phyloP scores from a whole-genome alignment of 2,329 filamentous ascomycete species.

The Salinomyces thailandicus region DNA sequence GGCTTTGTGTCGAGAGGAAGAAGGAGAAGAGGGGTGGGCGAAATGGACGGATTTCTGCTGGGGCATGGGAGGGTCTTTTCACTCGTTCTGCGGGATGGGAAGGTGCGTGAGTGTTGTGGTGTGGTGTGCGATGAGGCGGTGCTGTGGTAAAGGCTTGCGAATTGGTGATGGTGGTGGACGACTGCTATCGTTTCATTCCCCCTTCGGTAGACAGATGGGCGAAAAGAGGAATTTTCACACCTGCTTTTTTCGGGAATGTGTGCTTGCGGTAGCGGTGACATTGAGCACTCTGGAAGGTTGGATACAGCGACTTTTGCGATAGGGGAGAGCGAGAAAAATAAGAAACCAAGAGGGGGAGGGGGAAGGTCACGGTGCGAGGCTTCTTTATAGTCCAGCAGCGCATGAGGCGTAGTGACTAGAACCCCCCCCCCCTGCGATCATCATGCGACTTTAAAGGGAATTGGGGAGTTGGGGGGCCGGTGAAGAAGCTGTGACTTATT shows the following conservation, averaged over 20 bases:
- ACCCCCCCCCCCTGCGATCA: neutral
- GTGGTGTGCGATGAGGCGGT: too few relatives aligned
- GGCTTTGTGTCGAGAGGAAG: too few relatives aligned
- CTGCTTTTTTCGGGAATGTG: neutral
- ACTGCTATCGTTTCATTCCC: too few relatives aligned
- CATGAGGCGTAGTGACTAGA: neutral
- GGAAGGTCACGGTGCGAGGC: neutral
- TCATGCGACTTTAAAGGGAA: too few relatives aligned
- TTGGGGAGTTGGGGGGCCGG: too few relatives aligned
- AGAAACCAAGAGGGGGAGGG: neutral
- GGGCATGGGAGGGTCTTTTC: neutral
- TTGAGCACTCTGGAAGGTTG: neutral
- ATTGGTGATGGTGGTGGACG: too few relatives aligned
- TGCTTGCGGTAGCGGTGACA: neutral
- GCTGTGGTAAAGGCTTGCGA: too few relatives aligned
- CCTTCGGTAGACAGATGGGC: too few relatives aligned
- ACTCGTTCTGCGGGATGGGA: neutral
- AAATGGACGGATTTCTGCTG: neutral
- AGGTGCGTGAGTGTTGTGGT: neutral
- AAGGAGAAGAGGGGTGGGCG: neutral
- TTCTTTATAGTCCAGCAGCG: neutral
- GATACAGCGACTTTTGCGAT: neutral
- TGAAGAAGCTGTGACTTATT: too few relatives aligned
- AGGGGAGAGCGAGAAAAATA: neutral
- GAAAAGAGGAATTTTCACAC: neutral